Conservation (phyloP, 441 rosid species). For the Pelargonium citronellum region DNA sequence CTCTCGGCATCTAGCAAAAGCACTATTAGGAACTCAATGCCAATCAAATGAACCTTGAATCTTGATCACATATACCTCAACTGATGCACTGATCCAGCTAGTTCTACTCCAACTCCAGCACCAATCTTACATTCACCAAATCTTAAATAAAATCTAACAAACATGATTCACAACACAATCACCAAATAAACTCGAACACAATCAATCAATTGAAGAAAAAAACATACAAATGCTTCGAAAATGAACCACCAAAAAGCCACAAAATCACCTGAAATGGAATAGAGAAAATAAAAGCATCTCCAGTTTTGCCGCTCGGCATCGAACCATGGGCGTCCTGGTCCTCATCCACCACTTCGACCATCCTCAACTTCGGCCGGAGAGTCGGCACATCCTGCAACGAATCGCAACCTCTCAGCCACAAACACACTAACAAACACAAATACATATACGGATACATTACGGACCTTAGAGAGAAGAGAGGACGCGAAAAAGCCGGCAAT, state of each 20-base stretch:
- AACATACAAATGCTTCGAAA: neutral
- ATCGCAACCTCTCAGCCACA: neutral
- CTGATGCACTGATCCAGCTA: constrained; percentile 1
- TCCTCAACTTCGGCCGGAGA: constrained; percentile 46
- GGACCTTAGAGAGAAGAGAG: constrained; percentile 45
- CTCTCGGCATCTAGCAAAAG: no score
- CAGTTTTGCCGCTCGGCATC: constrained; percentile 62
- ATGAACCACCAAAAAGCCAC: neutral
- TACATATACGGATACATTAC: neutral
- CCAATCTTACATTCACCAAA: constrained; percentile 7
- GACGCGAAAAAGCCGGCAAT: constrained; percentile 57
- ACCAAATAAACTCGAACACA: neutral
- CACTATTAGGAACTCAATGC: neutral
- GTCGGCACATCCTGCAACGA: constrained; percentile 46
- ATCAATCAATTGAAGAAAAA: neutral
- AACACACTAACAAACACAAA: neutral
- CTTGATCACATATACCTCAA: neutral
- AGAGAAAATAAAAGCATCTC: constrained; percentile 49
- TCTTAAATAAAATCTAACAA: neutral
- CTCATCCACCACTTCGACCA: constrained; percentile 37
- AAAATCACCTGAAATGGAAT: constrained; percentile 69
- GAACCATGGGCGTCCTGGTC: constrained; percentile 27
- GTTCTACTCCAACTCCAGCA: neutral
- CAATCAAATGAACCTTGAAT: neutral
- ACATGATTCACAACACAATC: neutral